Percentiles rank a stretch among this genome's conserved stretches.
Conservation (phyloP, 2,329 filamentous ascomycete species). For the Sordariomycetes sp. region DNA sequence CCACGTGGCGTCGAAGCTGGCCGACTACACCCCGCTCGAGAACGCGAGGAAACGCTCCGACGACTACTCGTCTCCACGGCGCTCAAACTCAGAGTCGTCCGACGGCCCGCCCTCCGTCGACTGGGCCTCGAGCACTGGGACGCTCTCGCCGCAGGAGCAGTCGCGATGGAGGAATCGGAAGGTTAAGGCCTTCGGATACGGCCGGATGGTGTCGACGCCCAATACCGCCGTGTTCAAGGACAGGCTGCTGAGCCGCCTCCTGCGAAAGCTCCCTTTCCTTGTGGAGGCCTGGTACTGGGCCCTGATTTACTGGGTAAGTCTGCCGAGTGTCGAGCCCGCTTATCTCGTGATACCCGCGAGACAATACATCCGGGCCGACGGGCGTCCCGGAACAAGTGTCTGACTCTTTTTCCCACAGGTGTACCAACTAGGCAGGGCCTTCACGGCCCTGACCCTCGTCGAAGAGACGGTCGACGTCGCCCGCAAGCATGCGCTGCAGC, state of each 20-base stretch:
- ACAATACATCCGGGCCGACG: neutral
- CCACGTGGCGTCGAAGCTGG: slow-evolving; percentile 4
- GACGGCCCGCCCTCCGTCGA: slow-evolving; percentile 4
- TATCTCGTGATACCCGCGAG: neutral
- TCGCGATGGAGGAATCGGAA: slow-evolving; percentile 9
- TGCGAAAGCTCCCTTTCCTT: slow-evolving; percentile 59
- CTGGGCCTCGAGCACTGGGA: slow-evolving; percentile 7
- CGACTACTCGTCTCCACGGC: slow-evolving; percentile 5
- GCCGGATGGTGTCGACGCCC: slow-evolving; percentile 40
- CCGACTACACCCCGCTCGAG: slow-evolving; percentile 6
- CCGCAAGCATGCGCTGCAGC: slow-evolving; percentile 54
- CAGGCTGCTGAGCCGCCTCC: slow-evolving; percentile 50
- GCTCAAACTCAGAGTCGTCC: slow-evolving; percentile 7
- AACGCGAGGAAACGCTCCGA: slow-evolving; percentile 9
- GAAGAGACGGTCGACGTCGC: slow-evolving; percentile 59
- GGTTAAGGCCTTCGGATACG: slow-evolving; percentile 10
- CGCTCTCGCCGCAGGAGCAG: slow-evolving; percentile 7
- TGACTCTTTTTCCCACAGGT: slow-evolving; percentile 31
- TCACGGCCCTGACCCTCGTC: slow-evolving; percentile 58
- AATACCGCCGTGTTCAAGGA: slow-evolving; percentile 51
- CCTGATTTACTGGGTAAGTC: slow-evolving; percentile 62
- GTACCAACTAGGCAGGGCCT: slow-evolving; percentile 64
- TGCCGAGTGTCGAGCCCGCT: neutral
- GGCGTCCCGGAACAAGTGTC: neutral
- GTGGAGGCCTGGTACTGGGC: slow-evolving; percentile 72